These are phyloP conservation scores for Botryosphaeria dothidea DNA, from an alignment of 2,329 filamentous ascomycete species.

Conservation along the genomic window DNA sequence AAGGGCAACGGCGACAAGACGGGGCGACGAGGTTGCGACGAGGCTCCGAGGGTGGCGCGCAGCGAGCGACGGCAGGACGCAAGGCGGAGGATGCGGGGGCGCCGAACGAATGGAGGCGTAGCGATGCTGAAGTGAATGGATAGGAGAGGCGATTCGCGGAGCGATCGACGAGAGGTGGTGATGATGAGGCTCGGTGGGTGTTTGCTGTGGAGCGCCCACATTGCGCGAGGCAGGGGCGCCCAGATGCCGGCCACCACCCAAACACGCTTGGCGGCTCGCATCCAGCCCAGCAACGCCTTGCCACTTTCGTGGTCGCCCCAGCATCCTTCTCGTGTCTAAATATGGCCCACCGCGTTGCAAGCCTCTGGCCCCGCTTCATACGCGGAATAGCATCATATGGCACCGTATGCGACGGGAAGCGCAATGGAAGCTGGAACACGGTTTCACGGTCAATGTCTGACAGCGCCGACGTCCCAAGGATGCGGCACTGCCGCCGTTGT, in stretches of 20 bases:
- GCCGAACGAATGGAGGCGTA: background rate
- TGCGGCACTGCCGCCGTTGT: slow-evolving; percentile 1
- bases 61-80: background rate
- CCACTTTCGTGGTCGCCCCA: background rate
- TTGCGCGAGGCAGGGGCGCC: slow-evolving; percentile 7
- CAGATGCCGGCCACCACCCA: background rate
- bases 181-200: slow-evolving; percentile 1
- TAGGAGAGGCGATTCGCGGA: background rate
- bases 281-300: background rate
- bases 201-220: slow-evolving; percentile 13
- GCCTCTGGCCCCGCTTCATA: background rate
- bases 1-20: background rate
- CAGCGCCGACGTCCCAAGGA: background rate
- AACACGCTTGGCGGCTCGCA: slow-evolving; percentile 4
- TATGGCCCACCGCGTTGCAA: background rate
- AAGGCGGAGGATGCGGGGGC: background rate
- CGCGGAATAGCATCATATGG: background rate
- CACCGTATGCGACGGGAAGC: no score
- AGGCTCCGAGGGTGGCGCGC: background rate
- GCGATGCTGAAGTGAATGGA: slow-evolving; percentile 4
- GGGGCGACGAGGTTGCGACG: background rate
- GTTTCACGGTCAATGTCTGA: background rate
- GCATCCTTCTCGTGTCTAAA: slow-evolving; percentile 14
- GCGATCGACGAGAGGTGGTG: slow-evolving; percentile 11
- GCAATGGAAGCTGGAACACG: background rate